Conservation (phyloP, 208 protist species). For the Trypanosoma platydactyli region DNA sequence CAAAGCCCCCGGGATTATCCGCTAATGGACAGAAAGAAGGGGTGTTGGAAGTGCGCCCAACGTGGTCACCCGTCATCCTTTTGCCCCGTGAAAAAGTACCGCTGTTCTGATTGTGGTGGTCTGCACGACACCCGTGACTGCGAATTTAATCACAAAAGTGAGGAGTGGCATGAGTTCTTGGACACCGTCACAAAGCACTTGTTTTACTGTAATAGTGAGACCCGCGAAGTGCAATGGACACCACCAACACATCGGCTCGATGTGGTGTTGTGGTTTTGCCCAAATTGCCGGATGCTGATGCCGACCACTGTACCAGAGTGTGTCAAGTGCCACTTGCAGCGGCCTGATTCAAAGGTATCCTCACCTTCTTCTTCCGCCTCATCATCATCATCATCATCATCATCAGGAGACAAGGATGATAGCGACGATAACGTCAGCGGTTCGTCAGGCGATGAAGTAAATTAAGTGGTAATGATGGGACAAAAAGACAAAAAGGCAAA, state of each 20-base stretch:
- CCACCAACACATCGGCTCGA: slow-evolving; percentile 72
- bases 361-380: slow-evolving; percentile 5
- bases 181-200: slow-evolving; percentile 55
- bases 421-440: slow-evolving; percentile 17
- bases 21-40: slow-evolving; percentile 47
- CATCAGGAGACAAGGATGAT: slow-evolving; percentile 26
- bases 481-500: not conserved
- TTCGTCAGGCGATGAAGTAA: slow-evolving; percentile 8
- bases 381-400: slow-evolving; percentile 16
- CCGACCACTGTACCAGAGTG: slow-evolving; percentile 71
- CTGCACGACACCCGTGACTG: slow-evolving; percentile 83
- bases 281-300: slow-evolving; percentile 57
- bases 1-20: slow-evolving; percentile 54
- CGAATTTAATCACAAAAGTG: slow-evolving; percentile 64
- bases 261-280: slow-evolving; percentile 82
- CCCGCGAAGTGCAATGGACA: slow-evolving; percentile 61
- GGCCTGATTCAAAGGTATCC: slow-evolving; percentile 42
- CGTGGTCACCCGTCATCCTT: slow-evolving; percentile 59
- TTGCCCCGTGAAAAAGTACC: slow-evolving; percentile 65
- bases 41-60: slow-evolving; percentile 81
- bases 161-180: slow-evolving; percentile 89
- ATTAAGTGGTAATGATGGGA: slow-evolving; percentile 4
- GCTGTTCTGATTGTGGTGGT: slow-evolving; percentile 79
- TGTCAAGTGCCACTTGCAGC: slow-evolving; percentile 61
- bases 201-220: slow-evolving; percentile 76